Evolutionary conservation across 2,329 filamentous ascomycete genomes (phyloP).

Genomic region (Sporothrix euskadiensis): DNA sequence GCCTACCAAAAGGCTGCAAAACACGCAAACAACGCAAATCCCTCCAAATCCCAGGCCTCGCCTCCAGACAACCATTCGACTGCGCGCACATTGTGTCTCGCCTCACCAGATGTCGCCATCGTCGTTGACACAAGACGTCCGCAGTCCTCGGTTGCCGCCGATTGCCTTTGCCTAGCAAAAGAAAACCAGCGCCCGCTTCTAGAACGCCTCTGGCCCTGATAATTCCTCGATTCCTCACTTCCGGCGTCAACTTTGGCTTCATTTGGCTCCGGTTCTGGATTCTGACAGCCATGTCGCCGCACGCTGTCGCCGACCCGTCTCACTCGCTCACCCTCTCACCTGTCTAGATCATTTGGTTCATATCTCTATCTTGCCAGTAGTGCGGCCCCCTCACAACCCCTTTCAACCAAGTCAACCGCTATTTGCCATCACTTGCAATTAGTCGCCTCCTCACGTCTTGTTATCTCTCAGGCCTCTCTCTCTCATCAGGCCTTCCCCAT

Average conservation of each 20-base stretch:
- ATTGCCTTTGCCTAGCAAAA: neutral
- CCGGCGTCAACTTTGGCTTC: neutral
- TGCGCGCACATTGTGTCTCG: neutral
- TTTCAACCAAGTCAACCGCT: neutral
- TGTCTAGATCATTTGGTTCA: neutral
- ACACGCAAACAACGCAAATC: neutral
- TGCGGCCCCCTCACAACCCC: neutral
- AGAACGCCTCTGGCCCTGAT: neutral
- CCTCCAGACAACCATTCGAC: neutral
- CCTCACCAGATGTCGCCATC: constrained; percentile 12
- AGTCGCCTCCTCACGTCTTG: neutral
- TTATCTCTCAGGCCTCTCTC: neutral
- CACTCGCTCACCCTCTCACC: neutral
- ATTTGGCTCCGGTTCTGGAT: neutral
- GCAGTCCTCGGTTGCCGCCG: neutral
- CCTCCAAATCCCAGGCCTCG: constrained; percentile 6
- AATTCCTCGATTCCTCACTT: neutral
- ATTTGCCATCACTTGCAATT: neutral
- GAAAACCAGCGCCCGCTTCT: neutral
- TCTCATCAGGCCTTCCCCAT: constrained; percentile 2
- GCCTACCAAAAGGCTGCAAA: neutral
- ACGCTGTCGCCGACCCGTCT: constrained; percentile 1
- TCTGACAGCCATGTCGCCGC: constrained; percentile 3
- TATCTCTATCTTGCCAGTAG: constrained; percentile 3
- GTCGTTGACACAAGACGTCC: neutral